phyloP scores from a whole-genome alignment of 129 eudicot species.

The Flaveria linearis region DNA sequence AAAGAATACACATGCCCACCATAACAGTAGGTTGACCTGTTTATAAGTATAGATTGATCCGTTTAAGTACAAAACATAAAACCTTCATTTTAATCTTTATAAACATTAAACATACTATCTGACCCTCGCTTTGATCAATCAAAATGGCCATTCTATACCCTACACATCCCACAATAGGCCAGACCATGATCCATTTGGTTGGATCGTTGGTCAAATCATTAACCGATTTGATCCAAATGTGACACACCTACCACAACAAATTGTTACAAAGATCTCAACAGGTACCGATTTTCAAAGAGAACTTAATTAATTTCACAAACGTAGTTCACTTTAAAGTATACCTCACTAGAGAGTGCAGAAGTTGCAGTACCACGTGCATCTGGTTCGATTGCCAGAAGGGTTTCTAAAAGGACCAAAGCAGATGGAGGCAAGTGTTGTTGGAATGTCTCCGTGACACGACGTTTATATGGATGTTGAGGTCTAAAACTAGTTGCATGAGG shows the following conservation, averaged over 20 bases:
- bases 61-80: not conserved
- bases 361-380: slow-evolving; percentile 68
- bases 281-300: not conserved
- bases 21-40: not conserved
- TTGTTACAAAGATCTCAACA: not conserved
- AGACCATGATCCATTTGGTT: slow-evolving; percentile 6
- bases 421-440: slow-evolving; percentile 72
- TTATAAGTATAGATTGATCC: not conserved
- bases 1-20: not conserved
- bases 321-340: slow-evolving; percentile 21
- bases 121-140: not conserved
- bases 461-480: slow-evolving; percentile 65
- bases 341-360: slow-evolving; percentile 74
- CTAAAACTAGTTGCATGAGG: slow-evolving; percentile 83
- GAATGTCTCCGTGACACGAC: slow-evolving; percentile 60
- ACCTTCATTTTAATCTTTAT: not conserved
- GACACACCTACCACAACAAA: not conserved
- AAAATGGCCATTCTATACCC: not conserved
- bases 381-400: slow-evolving; percentile 80
- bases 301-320: not conserved
- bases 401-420: slow-evolving; percentile 66
- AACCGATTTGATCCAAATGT: not conserved
- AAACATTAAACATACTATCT: not conserved
- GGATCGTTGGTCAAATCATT: not conserved
- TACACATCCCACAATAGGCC: not conserved